phyloP scores from a whole-genome alignment of 768 basidiomycete species.

The Leccinum barrowsii region DNA sequence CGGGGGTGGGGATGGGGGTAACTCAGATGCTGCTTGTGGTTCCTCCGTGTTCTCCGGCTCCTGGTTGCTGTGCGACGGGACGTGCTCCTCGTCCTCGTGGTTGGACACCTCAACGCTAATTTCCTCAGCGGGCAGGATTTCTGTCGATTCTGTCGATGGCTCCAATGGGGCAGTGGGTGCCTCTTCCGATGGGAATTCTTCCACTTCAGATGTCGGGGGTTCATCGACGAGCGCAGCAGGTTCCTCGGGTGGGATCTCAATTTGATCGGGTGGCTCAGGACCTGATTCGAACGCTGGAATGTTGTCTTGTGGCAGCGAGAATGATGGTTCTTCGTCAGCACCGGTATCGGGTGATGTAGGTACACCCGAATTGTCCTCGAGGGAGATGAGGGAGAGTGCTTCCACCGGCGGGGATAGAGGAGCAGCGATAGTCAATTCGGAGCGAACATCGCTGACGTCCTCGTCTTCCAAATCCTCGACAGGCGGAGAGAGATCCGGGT shows the following conservation, averaged over 20 bases:
- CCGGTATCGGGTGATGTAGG: background rate
- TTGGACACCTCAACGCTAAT: background rate
- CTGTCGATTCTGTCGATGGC: conserved; percentile 2
- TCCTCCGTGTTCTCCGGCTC: background rate
- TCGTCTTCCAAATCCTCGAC: conserved; percentile 24
- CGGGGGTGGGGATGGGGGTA: background rate
- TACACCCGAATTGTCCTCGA: conserved; percentile 15
- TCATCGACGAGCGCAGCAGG: background rate
- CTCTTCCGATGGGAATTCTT: conserved; percentile 11
- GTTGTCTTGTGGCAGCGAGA: conserved; percentile 3
- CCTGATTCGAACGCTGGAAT: conserved; percentile 4
- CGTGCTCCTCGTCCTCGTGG: conserved; percentile 6
- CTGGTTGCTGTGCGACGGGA: conserved; percentile 1
- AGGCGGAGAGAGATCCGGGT: conserved; percentile 7
- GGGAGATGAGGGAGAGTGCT: conserved; percentile 23
- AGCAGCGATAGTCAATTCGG: conserved; percentile 17
- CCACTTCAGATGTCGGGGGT: background rate
- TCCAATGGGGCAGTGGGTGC: background rate
- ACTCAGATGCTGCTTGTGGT: conserved; percentile 6
- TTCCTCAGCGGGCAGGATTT: conserved; percentile 1
- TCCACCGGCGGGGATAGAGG: conserved; percentile 29
- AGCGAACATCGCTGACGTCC: conserved; percentile 20
- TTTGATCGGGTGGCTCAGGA: conserved; percentile 8
- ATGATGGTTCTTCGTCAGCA: conserved; percentile 1
- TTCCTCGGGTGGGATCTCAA: conserved; percentile 1